These are phyloP conservation scores for Pestalotiopsis fici DNA, from an alignment of 2,329 filamentous ascomycete genomes.

Conservation along the genomic window DNA sequence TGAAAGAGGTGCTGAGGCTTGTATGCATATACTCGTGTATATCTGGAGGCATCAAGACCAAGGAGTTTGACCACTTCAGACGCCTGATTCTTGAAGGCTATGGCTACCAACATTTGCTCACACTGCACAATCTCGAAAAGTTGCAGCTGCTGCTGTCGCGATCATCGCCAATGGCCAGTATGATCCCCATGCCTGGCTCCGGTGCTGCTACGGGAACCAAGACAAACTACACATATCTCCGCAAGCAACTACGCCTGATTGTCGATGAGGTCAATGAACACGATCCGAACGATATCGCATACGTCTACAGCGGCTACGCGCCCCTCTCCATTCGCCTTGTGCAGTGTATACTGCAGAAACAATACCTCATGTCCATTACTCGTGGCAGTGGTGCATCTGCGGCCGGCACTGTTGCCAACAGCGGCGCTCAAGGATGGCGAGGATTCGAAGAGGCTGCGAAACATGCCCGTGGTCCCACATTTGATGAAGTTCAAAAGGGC, in stretches of 20 bases:
- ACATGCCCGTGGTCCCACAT: slow-evolving; percentile 83
- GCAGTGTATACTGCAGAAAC: slow-evolving; percentile 91
- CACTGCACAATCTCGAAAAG: slow-evolving; percentile 84
- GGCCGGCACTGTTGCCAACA: slow-evolving; percentile 49
- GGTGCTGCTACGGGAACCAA: slow-evolving; percentile 62
- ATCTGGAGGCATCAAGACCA: slow-evolving; percentile 81
- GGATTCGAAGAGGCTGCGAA: slow-evolving; percentile 93
- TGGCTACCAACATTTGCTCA: slow-evolving; percentile 91
- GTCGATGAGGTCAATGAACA: slow-evolving; percentile 97
- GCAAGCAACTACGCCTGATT: slow-evolving; percentile 84
- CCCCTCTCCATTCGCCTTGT: slow-evolving; percentile 89
- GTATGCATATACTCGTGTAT: slow-evolving; percentile 92
- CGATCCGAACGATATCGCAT: slow-evolving; percentile 92
- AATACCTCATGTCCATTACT: slow-evolving; percentile 72
- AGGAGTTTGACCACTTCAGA: slow-evolving; percentile 88
- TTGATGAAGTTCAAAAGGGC: slow-evolving; percentile 89
- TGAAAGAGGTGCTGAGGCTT: slow-evolving; percentile 80
- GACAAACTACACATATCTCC: slow-evolving; percentile 87
- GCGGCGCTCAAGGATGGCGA: slow-evolving; percentile 79
- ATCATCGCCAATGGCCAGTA: slow-evolving; percentile 74
- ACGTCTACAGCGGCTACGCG: slow-evolving; percentile 96
- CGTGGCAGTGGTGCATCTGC: slow-evolving; percentile 58
- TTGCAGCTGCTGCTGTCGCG: slow-evolving; percentile 81
- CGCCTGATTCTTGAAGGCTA: slow-evolving; percentile 88
- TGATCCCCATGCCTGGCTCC: slow-evolving; percentile 73